Evolutionary conservation across 164 flowering plant species (phyloP), one percentile per base, ranked within the genome.

Genomic region (Magnolia kwangsiensis): DNA sequence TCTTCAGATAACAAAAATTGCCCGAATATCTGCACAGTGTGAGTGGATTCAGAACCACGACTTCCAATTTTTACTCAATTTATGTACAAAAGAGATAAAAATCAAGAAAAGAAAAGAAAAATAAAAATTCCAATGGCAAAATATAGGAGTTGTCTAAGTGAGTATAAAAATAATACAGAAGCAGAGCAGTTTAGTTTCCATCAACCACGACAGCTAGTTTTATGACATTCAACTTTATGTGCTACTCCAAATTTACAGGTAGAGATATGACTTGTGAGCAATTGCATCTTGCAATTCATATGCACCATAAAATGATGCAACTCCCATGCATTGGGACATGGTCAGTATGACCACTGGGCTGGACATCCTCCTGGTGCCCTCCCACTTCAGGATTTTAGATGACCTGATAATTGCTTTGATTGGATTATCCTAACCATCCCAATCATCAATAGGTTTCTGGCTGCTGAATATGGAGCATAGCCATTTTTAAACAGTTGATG

Each of bases 21-120:
- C 24, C 24, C 1, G 24, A 23, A 96, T 73, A 87, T 79, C 98
- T 95, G 92, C n/a, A n/a, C 81, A 64, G 1, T 23, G 29, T 8
- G 11, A 67, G 8, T n/a, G 29, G 21, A 51, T 64, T 64, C 67
- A 64, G 8, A 20, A n/a, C 11, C 67, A 21, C 8, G 24, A 23
- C 24, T 23, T 23, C 24, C 24, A 23, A 23, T 23, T 23, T 23
- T 23, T 23, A 23, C 24, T 23, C 24, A 23, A 23, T 23, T 23
- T 23, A 23, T 23, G 24, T 23, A 23, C 24, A 23, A 23, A 23
- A 23, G 24, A 23, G 24, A 23, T 23, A 23, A 23, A 23, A 23
- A 23, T 23, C 24, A 23, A 23, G 24, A n/a, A n/a, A n/a, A n/a
- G n/a, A n/a, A n/a, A n/a, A n/a, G n/a, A n/a, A n/a, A n/a, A n/a